These are phyloP conservation scores for Chlamydomonas eustigma DNA, from an alignment of 139 green algal species.

Conservation along the genomic window DNA sequence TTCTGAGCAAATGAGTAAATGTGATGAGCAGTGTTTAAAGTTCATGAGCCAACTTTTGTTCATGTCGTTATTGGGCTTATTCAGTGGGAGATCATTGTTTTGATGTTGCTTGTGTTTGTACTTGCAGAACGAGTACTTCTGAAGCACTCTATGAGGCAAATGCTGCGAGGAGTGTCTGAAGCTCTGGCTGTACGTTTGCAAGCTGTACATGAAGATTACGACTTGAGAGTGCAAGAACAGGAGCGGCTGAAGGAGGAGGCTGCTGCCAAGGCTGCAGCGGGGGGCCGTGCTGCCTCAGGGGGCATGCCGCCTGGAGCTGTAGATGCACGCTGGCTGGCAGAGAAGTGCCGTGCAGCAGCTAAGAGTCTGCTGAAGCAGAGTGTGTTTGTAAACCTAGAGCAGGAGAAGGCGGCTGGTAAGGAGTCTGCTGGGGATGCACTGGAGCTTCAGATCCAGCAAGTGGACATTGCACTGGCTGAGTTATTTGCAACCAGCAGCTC, in stretches of 20 bases:
- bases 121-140: neutral
- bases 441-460: neutral
- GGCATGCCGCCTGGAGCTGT: neutral
- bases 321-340: neutral
- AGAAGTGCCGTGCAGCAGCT: neutral
- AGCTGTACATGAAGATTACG: neutral
- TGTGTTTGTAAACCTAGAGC: neutral
- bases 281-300: neutral
- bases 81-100: no score
- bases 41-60: no score
- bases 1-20: no score
- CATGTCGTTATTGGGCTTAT: no score
- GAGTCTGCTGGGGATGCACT: neutral
- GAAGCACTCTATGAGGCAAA: neutral
- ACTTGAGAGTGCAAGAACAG: neutral
- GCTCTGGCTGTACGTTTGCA: neutral
- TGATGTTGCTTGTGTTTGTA: no score
- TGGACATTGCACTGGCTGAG: neutral
- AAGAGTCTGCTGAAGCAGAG: neutral
- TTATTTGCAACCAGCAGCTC: neutral
- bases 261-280: neutral
- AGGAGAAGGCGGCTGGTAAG: neutral
- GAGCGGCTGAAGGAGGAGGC: neutral
- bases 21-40: no score
- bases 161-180: neutral